Conservation (phyloP, 768 basidiomycete genomes). For the Xerocomus spinulosus region DNA sequence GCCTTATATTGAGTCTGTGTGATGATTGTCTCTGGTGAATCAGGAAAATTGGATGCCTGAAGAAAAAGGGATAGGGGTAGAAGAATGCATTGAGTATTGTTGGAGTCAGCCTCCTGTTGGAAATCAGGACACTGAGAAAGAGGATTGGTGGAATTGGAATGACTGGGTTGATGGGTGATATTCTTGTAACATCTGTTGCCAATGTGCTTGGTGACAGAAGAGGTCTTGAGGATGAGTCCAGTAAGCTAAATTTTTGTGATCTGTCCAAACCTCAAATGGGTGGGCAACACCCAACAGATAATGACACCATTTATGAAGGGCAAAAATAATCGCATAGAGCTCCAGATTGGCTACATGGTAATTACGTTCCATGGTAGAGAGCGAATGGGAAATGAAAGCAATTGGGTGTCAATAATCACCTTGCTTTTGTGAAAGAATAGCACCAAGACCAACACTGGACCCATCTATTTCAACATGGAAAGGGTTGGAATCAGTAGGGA, state of each 20-base stretch:
- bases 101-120: no score
- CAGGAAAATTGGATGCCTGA: no score
- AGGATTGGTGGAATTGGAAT: no score
- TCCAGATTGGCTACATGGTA: slow-evolving; percentile 1
- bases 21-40: no score
- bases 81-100: no score
- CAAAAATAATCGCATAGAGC: neutral
- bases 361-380: neutral
- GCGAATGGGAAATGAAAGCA: neutral
- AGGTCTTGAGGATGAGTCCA: slow-evolving; percentile 34
- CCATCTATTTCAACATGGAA: neutral
- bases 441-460: neutral
- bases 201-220: slow-evolving; percentile 35
- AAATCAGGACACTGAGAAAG: no score
- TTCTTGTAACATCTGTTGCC: neutral
- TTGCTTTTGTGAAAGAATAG: neutral
- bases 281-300: neutral
- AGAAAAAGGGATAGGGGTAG: no score
- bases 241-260: slow-evolving; percentile 44
- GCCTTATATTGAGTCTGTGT: neutral
- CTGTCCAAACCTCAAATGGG: slow-evolving; percentile 23
- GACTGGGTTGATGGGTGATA: neutral
- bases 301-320: slow-evolving; percentile 3
- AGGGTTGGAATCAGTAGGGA: neutral
- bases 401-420: neutral